These are phyloP conservation scores for Pseudocercospora fijiensis DNA, from an alignment of 2,329 filamentous ascomycete species.

Conservation along the genomic window DNA sequence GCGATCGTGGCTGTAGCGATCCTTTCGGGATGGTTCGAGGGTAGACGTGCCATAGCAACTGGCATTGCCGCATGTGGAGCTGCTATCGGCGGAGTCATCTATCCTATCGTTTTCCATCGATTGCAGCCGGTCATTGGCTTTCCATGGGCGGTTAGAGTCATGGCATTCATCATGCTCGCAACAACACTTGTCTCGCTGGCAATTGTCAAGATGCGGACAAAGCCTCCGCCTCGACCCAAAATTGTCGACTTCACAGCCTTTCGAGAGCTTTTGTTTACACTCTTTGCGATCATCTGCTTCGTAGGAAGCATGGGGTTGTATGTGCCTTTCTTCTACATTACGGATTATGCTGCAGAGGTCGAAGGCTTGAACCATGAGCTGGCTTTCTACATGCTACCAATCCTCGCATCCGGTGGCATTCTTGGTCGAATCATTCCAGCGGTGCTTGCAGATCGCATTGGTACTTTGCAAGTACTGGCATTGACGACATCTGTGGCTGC, in stretches of 20 bases:
- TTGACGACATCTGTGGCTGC: conserved; percentile 36
- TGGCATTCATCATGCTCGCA: conserved; percentile 47
- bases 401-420: conserved; percentile 59
- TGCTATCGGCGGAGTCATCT: conserved; percentile 45
- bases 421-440: conserved; percentile 51
- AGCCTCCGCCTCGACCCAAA: conserved; percentile 42
- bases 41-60: conserved; percentile 56
- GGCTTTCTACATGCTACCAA: conserved; percentile 53
- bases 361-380: not conserved
- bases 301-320: conserved; percentile 40
- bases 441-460: conserved; percentile 44
- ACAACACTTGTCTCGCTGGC: not conserved
- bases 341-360: conserved; percentile 52
- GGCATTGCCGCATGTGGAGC: conserved; percentile 60
- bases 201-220: conserved; percentile 11
- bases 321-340: conserved; percentile 57
- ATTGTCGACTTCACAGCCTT: conserved; percentile 42
- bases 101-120: conserved; percentile 56
- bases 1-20: conserved; percentile 60
- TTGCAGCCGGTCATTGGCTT: conserved; percentile 54
- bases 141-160: conserved; percentile 52
- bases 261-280: conserved; percentile 37
- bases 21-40: conserved; percentile 63
- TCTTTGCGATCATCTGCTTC: conserved; percentile 36
- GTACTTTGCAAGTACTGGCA: conserved; percentile 46